Conservation (phyloP, 2,329 filamentous ascomycete species). For the Berkeleyomyces rouxiae region DNA sequence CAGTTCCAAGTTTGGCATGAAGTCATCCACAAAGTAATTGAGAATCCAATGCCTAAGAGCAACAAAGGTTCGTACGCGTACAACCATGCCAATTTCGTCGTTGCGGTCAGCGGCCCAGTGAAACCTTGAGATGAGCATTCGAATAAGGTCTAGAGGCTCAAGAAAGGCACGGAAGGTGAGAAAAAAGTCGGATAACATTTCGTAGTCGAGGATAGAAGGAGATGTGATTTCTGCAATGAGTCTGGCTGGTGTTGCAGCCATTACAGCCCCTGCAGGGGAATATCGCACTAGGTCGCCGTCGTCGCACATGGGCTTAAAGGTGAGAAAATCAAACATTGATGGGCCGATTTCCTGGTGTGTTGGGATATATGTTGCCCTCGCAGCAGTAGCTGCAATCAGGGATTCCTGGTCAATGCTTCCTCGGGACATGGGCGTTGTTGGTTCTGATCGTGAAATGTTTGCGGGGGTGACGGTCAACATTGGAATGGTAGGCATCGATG, state of each 20-base stretch:
- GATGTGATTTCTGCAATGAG: constrained; percentile 95
- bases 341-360: constrained; percentile 43
- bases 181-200: constrained; percentile 94
- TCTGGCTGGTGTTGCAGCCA: constrained; percentile 75
- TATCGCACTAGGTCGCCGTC: constrained; percentile 71
- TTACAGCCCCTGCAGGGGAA: constrained; percentile 54
- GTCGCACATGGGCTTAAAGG: constrained; percentile 62
- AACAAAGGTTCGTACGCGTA: constrained; percentile 90
- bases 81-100: constrained; percentile 78
- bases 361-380: constrained; percentile 32
- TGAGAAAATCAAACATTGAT: constrained; percentile 66
- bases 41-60: constrained; percentile 92
- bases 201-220: constrained; percentile 88
- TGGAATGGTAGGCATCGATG: constrained; percentile 1
- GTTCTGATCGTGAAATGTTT: constrained; percentile 15
- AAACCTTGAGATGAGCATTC: constrained; percentile 69
- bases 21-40: constrained; percentile 95
- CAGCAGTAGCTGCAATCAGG: constrained; percentile 13
- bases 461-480: background rate
- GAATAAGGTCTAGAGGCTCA: constrained; percentile 56
- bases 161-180: constrained; percentile 85
- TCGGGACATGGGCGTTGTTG: constrained; percentile 21
- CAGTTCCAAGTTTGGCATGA: constrained; percentile 57
- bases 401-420: background rate
- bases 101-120: constrained; percentile 68